Conservation (phyloP, 1,284 basidiomycete species). For the Volvariella surrecta region DNA sequence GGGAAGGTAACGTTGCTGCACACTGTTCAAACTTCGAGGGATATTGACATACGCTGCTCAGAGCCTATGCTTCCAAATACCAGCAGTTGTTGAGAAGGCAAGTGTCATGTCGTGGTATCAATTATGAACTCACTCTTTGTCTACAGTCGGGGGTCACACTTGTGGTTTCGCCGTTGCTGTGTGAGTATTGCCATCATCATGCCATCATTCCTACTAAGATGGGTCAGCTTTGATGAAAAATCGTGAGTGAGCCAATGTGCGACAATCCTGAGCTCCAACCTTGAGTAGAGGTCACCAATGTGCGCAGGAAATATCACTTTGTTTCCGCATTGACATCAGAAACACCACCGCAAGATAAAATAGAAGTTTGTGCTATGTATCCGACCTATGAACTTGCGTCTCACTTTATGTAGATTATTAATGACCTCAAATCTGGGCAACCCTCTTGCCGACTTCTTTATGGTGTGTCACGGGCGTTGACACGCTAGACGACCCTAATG, state of each 20-base stretch:
- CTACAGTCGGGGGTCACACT: conserved; percentile 63
- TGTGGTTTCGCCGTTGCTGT: conserved; percentile 72
- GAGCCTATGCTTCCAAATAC: conserved; percentile 85
- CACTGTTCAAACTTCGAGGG: neutral
- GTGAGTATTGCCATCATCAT: conserved; percentile 28
- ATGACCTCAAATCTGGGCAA: conserved; percentile 53
- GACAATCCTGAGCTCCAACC: conserved; percentile 3
- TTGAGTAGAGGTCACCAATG: conserved; percentile 54
- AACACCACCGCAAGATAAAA: conserved; percentile 42
- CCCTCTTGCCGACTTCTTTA: conserved; percentile 66
- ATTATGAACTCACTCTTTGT: neutral
- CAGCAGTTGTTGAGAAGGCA: conserved; percentile 63
- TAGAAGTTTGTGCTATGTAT: conserved; percentile 35
- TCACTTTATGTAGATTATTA: conserved; percentile 40
- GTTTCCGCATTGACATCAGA: conserved; percentile 67
- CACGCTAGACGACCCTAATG: neutral
- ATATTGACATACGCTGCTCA: conserved; percentile 16
- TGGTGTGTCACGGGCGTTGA: conserved; percentile 30
- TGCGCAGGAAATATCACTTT: conserved; percentile 45
- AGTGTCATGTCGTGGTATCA: conserved; percentile 3
- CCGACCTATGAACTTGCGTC: neutral
- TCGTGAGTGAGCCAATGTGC: conserved; percentile 35
- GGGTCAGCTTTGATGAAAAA: conserved; percentile 76
- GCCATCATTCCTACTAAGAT: neutral
- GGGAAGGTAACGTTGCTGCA: conserved; percentile 55